A percentile compares a stretch with the other conserved stretches of the same genome.
These are phyloP conservation scores for Phylloporus rhodoxanthus DNA, from an alignment of 768 basidiomycete species.

Conservation along the genomic window DNA sequence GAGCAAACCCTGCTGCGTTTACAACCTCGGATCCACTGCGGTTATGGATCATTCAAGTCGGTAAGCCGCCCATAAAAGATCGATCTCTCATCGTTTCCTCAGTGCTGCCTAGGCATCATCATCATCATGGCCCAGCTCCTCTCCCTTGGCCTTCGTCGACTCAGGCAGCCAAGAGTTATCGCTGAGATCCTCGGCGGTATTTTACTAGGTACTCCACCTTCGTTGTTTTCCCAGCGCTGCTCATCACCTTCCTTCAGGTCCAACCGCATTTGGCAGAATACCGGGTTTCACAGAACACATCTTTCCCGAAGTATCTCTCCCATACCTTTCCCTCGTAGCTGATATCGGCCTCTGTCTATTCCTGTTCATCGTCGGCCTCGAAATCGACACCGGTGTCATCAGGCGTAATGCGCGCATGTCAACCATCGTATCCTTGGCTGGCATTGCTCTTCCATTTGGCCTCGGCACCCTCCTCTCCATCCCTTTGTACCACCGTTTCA, in stretches of 20 bases:
- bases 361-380: constrained; percentile 89
- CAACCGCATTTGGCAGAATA: constrained; percentile 69
- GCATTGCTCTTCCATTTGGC: constrained; percentile 85
- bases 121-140: constrained; percentile 72
- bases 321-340: constrained; percentile 81
- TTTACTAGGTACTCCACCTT: constrained; percentile 58
- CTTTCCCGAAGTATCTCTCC: constrained; percentile 65
- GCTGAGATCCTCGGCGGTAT: constrained; percentile 87
- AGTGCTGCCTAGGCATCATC: constrained; percentile 58
- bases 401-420: constrained; percentile 69
- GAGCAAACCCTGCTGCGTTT: constrained; percentile 64
- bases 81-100: not conserved
- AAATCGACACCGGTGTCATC: constrained; percentile 79
- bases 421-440: constrained; percentile 65
- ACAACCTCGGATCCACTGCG: constrained; percentile 65
- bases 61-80: constrained; percentile 34
- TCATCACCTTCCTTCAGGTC: constrained; percentile 18
- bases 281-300: constrained; percentile 84
- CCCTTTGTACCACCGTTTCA: constrained; percentile 49
- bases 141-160: constrained; percentile 61
- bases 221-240: constrained; percentile 21
- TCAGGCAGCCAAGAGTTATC: constrained; percentile 82
- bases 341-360: constrained; percentile 86
- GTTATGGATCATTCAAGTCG: constrained; percentile 75
- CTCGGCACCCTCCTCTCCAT: constrained; percentile 71